phyloP scores from a whole-genome alignment of 2,329 filamentous ascomycete genomes.

The Fusarium camptoceras region DNA sequence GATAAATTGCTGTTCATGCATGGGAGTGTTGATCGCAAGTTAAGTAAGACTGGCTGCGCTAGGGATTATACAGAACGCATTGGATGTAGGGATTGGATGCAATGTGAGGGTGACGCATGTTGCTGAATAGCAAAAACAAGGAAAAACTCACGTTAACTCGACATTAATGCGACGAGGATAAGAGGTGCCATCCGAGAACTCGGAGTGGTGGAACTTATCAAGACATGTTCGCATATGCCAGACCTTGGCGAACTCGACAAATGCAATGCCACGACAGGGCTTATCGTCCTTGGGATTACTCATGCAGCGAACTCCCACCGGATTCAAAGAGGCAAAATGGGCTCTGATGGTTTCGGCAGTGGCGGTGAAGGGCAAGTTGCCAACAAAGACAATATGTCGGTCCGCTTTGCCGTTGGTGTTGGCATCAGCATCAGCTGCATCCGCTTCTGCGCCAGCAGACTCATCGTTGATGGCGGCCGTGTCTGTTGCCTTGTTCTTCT shows the following conservation, averaged over 20 bases:
- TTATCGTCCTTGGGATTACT: constrained; percentile 72
- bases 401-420: constrained; percentile 43
- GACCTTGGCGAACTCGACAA: constrained; percentile 88
- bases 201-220: constrained; percentile 88
- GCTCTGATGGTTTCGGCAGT: constrained; percentile 74
- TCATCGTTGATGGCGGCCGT: constrained; percentile 29
- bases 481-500: constrained; percentile 43
- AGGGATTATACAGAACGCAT: constrained; percentile 16
- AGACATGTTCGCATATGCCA: constrained; percentile 94
- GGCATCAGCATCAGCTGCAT: constrained; percentile 23
- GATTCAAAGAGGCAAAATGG: constrained; percentile 80
- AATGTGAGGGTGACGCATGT: constrained; percentile 6
- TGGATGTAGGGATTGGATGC: background rate
- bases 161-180: constrained; percentile 85
- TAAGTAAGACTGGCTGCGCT: constrained; percentile 7
- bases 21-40: constrained; percentile 10
- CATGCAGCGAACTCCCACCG: constrained; percentile 69
- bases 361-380: constrained; percentile 89
- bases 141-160: constrained; percentile 78
- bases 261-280: constrained; percentile 80
- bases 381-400: constrained; percentile 56
- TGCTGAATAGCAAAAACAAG: background rate
- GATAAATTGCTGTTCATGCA: constrained; percentile 11
- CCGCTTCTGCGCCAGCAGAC: constrained; percentile 20
- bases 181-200: constrained; percentile 70